phyloP scores from a whole-genome alignment of 106 monocot genomes.

The Dioscorea dumetorum region DNA sequence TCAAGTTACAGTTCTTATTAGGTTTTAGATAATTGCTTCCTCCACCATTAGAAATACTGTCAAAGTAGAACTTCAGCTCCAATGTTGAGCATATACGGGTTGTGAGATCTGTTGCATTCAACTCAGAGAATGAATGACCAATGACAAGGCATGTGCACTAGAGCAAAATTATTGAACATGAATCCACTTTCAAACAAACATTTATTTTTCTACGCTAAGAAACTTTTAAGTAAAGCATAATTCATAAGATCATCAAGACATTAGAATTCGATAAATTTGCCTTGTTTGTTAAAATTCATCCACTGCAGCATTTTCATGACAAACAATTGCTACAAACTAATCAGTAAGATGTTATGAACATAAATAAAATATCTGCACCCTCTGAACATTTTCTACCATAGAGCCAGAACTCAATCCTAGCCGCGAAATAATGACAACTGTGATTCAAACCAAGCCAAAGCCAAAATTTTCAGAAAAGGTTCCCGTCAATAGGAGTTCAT shows the following conservation, averaged over 20 bases:
- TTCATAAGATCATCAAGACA: background rate
- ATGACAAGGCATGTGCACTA: background rate
- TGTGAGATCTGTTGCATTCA: slow-evolving; percentile 25
- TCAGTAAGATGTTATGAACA: too few species aligned
- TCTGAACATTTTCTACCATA: too few species aligned
- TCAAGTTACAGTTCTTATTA: slow-evolving; percentile 54
- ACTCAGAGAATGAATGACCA: background rate
- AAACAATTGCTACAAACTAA: too few species aligned
- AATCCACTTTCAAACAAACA: too few species aligned
- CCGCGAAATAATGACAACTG: too few species aligned
- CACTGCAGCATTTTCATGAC: too few species aligned
- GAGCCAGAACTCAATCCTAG: too few species aligned
- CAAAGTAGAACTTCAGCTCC: slow-evolving; percentile 45
- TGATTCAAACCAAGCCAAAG: too few species aligned
- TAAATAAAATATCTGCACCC: too few species aligned
- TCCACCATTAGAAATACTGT: slow-evolving; percentile 19
- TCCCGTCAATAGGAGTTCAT: too few species aligned
- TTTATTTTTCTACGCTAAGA: too few species aligned
- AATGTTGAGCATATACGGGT: slow-evolving; percentile 30
- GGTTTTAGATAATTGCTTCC: slow-evolving; percentile 24
- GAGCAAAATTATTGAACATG: background rate
- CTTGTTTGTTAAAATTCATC: background rate
- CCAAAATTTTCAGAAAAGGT: too few species aligned
- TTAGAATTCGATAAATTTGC: background rate
- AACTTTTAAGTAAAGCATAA: background rate